phyloP scores from a whole-genome alignment of 2,329 filamentous ascomycete genomes.

The Magnaporthiopsis rhizophila region DNA sequence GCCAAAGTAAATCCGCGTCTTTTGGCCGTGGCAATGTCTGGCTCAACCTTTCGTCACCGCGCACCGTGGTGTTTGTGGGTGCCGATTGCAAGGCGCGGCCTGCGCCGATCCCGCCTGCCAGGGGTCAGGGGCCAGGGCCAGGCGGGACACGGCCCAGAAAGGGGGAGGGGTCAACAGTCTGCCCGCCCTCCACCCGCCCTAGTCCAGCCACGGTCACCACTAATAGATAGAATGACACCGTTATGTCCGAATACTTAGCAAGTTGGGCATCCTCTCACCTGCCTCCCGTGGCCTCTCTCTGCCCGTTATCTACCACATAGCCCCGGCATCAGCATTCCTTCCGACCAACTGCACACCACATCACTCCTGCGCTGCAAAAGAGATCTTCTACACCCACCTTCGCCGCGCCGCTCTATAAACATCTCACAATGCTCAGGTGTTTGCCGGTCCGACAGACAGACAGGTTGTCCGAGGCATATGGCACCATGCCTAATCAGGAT shows the following conservation, averaged over 20 bases:
- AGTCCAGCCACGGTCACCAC: not conserved
- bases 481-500: not conserved
- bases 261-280: not conserved
- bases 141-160: not conserved
- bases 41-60: not conserved
- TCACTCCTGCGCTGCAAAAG: not conserved
- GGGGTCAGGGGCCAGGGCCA: not conserved
- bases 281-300: not conserved
- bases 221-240: not conserved
- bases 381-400: not conserved
- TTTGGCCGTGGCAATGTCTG: not conserved
- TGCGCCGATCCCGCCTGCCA: not conserved
- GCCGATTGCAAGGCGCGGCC: not conserved
- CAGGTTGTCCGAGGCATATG: not conserved
- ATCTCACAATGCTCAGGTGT: not conserved
- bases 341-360: not conserved
- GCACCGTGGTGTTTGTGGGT: not conserved
- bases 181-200: no score
- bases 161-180: not conserved
- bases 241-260: not conserved
- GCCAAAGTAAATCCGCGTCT: not conserved
- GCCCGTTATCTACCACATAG: not conserved
- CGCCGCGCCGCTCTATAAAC: not conserved
- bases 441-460: not conserved
- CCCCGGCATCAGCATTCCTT: not conserved